A percentile compares a stretch with the other conserved stretches of the same genome.
phyloP scores from a whole-genome alignment of 106 monocot species.

The Iris macrosiphon region DNA sequence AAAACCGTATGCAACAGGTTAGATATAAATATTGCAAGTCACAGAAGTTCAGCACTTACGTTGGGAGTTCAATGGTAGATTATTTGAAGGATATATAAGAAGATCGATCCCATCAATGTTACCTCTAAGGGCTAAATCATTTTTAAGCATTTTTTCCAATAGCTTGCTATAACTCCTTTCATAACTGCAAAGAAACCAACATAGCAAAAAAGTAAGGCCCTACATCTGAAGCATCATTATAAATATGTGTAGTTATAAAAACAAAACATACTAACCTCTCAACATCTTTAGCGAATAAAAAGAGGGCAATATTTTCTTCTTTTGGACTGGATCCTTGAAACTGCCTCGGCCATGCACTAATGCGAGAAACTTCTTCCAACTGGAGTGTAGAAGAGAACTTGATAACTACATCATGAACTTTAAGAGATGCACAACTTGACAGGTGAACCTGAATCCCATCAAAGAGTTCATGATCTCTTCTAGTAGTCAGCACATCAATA shows the following conservation, averaged over 20 bases:
- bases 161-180: too few relatives aligned
- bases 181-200: too few relatives aligned
- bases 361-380: conserved; percentile 46
- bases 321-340: conserved; percentile 34
- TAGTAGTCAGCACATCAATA: conserved; percentile 47
- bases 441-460: conserved; percentile 74
- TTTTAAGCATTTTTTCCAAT: conserved; percentile 43
- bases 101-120: too few relatives aligned
- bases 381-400: conserved; percentile 48
- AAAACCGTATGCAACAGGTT: too few relatives aligned
- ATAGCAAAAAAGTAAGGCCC: conserved; percentile 21
- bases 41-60: conserved; percentile 29
- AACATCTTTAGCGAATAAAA: too few relatives aligned
- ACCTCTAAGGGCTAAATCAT: too few relatives aligned
- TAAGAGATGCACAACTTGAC: conserved; percentile 51
- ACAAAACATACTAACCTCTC: conserved; percentile 34
- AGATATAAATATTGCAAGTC: neutral
- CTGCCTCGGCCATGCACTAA: conserved; percentile 41
- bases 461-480: conserved; percentile 19
- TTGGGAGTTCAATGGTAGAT: conserved; percentile 54
- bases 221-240: neutral
- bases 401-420: conserved; percentile 41
- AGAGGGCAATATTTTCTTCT: too few relatives aligned
- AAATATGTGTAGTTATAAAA: neutral
- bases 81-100: too few relatives aligned